Conservation (phyloP, 768 basidiomycete species). For the Podaxis carcinomalis region DNA sequence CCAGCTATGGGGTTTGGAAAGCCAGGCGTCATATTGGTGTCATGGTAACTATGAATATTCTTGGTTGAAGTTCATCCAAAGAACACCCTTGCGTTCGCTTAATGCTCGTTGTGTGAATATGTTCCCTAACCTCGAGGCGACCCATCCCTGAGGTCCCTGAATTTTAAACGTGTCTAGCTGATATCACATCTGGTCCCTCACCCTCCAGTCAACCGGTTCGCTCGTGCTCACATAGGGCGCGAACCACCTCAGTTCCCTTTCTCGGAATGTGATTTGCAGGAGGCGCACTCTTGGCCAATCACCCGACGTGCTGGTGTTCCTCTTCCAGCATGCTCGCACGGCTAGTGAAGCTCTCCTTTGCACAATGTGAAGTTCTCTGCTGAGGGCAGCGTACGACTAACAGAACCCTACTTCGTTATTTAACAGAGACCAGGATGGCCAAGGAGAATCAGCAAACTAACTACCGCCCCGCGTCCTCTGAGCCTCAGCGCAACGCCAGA, state of each 20-base stretch:
- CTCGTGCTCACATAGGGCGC: background rate
- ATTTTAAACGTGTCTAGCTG: background rate
- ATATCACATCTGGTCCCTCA: background rate
- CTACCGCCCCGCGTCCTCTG: background rate
- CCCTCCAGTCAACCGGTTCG: background rate
- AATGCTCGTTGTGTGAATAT: background rate
- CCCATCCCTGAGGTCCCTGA: background rate
- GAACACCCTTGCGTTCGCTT: background rate
- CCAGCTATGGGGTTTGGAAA: too few relatives aligned
- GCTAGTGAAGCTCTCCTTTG: background rate
- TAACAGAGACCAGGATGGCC: background rate
- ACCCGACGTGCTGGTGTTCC: conserved; percentile 6
- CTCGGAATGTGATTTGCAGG: background rate
- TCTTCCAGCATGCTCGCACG: background rate
- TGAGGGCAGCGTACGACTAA: background rate
- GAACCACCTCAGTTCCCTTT: background rate
- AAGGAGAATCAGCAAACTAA: background rate
- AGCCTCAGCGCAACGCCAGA: background rate
- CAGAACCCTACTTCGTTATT: background rate
- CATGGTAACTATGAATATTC: background rate
- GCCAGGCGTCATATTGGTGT: background rate
- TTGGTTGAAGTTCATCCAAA: background rate
- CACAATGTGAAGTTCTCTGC: background rate
- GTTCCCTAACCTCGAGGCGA: background rate
- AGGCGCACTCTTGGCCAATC: background rate